Evolutionary conservation across 2,329 filamentous ascomycete species (phyloP).

Genomic region (Penicillium capsulatum): DNA sequence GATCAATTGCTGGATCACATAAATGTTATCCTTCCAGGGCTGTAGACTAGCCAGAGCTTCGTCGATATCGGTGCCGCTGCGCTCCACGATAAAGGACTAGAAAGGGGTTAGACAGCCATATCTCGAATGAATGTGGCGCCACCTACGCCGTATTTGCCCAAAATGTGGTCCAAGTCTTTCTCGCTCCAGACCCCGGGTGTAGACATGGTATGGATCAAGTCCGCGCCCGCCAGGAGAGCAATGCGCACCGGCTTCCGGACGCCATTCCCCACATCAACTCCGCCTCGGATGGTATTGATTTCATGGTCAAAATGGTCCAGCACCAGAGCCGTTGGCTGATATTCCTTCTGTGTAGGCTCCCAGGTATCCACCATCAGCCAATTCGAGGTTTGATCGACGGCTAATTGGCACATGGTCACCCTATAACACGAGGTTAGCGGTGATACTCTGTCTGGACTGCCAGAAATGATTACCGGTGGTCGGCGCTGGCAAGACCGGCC

Average conservation of each 20-base stretch:
- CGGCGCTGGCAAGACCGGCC: constrained; percentile 67
- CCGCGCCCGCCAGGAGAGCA: constrained; percentile 74
- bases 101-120: background rate
- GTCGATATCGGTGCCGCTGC: constrained; percentile 81
- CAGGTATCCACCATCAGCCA: constrained; percentile 86
- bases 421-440: constrained; percentile 30
- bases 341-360: constrained; percentile 80
- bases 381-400: constrained; percentile 65
- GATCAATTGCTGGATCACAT: constrained; percentile 83
- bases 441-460: background rate
- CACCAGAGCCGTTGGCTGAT: constrained; percentile 83
- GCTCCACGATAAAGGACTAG: constrained; percentile 75
- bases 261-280: constrained; percentile 66
- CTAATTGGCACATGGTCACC: constrained; percentile 81
- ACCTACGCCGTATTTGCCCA: constrained; percentile 67
- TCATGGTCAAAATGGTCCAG: constrained; percentile 89
- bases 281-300: constrained; percentile 73
- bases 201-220: constrained; percentile 70
- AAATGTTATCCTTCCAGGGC: constrained; percentile 78
- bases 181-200: constrained; percentile 72
- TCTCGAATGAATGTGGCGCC: background rate
- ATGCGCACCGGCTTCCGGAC: constrained; percentile 65
- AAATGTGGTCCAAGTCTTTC: constrained; percentile 80
- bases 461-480: constrained; percentile 54
- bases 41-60: constrained; percentile 78